Evolutionary conservation across 2,329 filamentous ascomycete genomes (phyloP), one percentile per base, ranked within the genome.

Genomic region (Fusarium tuaranense): DNA sequence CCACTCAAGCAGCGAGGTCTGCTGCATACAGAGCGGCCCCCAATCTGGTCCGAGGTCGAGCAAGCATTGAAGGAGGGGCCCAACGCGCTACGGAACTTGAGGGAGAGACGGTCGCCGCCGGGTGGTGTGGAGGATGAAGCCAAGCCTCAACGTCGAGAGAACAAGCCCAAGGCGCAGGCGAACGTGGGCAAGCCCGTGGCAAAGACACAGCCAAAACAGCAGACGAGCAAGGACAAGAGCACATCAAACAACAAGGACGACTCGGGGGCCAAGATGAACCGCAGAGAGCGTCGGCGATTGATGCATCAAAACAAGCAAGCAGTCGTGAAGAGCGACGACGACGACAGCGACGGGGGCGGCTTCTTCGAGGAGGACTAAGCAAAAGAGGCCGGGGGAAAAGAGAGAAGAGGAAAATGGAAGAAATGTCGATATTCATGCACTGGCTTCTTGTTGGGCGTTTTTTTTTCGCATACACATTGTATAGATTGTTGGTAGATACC

Each of bases 41-140:
- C 89, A n/a, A 88, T 95, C 85, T 95, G 93, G 93, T 83, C 83
- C 18, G 83, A 87, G 16, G 88, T 96, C 20, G 92, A 94, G 83
- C 86, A 89, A 77, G 88, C 91, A 14, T 91, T 93, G 85, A 83
- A 86, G 63, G 85, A 90, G 41, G 91, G 91, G 8, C 84, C 80
- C 4, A 75, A 84, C 1, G 87, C 86, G 16, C 79, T 93, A 62
- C 86, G 89, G 69, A 83, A 80, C 63, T 78, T 93, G 60, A 86
- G 91, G 62, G 89, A 93, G 74, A 87, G 90, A 69, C 82, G 81
- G 27, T 73, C 80, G 16, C 65, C 80, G 16, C 65, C 73, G 41
- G 76, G 74, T 7, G 69, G 69, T 8, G 61, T 69, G 32, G 67
- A 58, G 41, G 65, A 65, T 41, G 59, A 39, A 55, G 55, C 46